phyloP scores from a whole-genome alignment of 169 alveolate species.

The Theileria orientalis region DNA sequence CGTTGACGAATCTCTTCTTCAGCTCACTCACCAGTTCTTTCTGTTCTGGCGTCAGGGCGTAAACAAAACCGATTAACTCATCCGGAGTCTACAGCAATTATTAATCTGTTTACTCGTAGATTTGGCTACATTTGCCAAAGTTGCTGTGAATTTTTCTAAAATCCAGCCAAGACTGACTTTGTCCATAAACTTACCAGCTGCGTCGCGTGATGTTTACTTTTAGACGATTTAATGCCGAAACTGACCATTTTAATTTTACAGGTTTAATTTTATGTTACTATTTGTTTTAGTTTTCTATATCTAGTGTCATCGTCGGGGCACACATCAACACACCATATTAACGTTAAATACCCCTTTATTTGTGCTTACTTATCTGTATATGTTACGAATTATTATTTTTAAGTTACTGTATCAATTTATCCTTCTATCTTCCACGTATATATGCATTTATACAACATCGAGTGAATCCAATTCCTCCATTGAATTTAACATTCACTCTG shows the following conservation, averaged over 20 bases:
- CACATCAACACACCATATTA: slow-evolving; percentile 5
- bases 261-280: not conserved
- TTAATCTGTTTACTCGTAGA: not conserved
- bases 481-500: not conserved
- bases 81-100: slow-evolving; percentile 40
- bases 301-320: not conserved
- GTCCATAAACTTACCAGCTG: slow-evolving; percentile 39
- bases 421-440: not conserved
- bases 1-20: slow-evolving; percentile 27
- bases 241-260: slow-evolving; percentile 5
- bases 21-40: slow-evolving; percentile 40
- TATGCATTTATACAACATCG: too few relatives aligned
- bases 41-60: slow-evolving; percentile 58
- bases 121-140: not conserved
- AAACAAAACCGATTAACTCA: slow-evolving; percentile 66
- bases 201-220: slow-evolving; percentile 42
- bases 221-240: slow-evolving; percentile 3
- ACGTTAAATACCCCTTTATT: too few relatives aligned
- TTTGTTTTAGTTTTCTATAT: not conserved
- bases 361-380: too few relatives aligned
- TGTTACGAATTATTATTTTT: too few relatives aligned
- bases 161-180: not conserved
- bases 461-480: too few relatives aligned
- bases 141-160: not conserved
- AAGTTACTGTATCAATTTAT: too few relatives aligned